A percentile compares a stretch with the other conserved stretches of the same genome.
phyloP scores from a whole-genome alignment of 1,284 basidiomycete species.

The Tylopilus sp. region DNA sequence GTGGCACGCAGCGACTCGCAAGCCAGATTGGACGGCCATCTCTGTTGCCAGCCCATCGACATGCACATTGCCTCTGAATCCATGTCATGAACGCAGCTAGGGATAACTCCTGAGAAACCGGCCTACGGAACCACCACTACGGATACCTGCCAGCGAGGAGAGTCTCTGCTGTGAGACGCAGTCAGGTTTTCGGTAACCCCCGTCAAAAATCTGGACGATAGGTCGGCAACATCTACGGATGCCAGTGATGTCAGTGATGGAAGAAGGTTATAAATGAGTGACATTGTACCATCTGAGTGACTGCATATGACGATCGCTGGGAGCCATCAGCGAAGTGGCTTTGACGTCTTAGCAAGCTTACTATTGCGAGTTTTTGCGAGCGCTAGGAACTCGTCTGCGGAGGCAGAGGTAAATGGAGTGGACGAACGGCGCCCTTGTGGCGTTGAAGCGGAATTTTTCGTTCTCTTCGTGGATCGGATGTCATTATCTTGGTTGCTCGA shows the following conservation, averaged over 20 bases:
- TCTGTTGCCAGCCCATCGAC: slow-evolving; percentile 18
- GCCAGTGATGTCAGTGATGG: slow-evolving; percentile 5
- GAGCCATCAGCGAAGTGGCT: slow-evolving; percentile 1
- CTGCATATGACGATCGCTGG: slow-evolving; percentile 21
- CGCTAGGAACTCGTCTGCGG: slow-evolving; percentile 18
- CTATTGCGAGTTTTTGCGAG: slow-evolving; percentile 22
- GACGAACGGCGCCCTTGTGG: neutral
- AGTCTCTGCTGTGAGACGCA: neutral
- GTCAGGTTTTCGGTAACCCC: slow-evolving; percentile 14
- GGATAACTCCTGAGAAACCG: neutral
- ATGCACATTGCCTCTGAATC: slow-evolving; percentile 13
- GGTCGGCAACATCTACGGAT: slow-evolving; percentile 16
- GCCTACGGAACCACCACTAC: slow-evolving; percentile 24
- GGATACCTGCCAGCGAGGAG: slow-evolving; percentile 13
- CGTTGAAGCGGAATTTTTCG: neutral
- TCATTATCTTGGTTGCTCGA: slow-evolving; percentile 6
- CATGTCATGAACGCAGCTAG: slow-evolving; percentile 3
- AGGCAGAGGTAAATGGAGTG: slow-evolving; percentile 5
- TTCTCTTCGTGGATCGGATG: slow-evolving; percentile 15
- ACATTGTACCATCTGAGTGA: slow-evolving; percentile 21
- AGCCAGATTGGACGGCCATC: slow-evolving; percentile 15
- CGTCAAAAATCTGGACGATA: slow-evolving; percentile 23
- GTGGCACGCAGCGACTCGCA: slow-evolving; percentile 26
- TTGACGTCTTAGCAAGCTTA: slow-evolving; percentile 11
- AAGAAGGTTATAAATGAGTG: neutral